These are phyloP conservation scores for Talaromyces sp. DNA, from an alignment of 2,329 filamentous ascomycete genomes.

Conservation along the genomic window DNA sequence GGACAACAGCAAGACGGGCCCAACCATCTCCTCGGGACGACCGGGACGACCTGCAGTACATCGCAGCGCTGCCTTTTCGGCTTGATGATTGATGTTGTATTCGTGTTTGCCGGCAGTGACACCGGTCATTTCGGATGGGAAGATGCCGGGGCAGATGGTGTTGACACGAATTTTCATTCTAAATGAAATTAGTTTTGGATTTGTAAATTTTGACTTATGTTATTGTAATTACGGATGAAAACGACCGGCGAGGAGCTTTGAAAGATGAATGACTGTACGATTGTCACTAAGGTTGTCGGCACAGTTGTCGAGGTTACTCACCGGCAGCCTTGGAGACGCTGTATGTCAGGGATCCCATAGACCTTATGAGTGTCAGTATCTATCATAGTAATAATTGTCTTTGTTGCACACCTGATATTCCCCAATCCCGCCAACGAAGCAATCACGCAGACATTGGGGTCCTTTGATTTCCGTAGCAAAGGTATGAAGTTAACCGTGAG, in stretches of 20 bases:
- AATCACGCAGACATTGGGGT: conserved; percentile 28
- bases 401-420: conserved; percentile 21
- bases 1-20: conserved; percentile 25
- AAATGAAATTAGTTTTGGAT: background rate
- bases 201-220: background rate
- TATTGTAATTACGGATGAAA: conserved; percentile 13
- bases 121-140: conserved; percentile 17
- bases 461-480: conserved; percentile 25
- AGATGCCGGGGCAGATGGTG: conserved; percentile 24
- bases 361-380: background rate
- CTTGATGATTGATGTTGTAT: conserved; percentile 21
- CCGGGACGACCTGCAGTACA: conserved; percentile 26
- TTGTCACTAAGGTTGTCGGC: background rate
- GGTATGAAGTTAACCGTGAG: conserved; percentile 26
- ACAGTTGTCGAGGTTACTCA: background rate
- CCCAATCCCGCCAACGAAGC: conserved; percentile 26
- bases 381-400: background rate
- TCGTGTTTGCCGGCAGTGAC: conserved; percentile 21
- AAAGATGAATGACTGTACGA: conserved; percentile 21
- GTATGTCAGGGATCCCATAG: conserved; percentile 26
- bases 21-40: conserved; percentile 27
- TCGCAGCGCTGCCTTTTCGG: conserved; percentile 24
- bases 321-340: conserved; percentile 25
- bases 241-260: conserved; percentile 21
- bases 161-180: conserved; percentile 24